Evolutionary conservation across 2,329 filamentous ascomycete species (phyloP), one percentile per base, ranked within the genome.

Genomic region (Harringtonia lauricola): DNA sequence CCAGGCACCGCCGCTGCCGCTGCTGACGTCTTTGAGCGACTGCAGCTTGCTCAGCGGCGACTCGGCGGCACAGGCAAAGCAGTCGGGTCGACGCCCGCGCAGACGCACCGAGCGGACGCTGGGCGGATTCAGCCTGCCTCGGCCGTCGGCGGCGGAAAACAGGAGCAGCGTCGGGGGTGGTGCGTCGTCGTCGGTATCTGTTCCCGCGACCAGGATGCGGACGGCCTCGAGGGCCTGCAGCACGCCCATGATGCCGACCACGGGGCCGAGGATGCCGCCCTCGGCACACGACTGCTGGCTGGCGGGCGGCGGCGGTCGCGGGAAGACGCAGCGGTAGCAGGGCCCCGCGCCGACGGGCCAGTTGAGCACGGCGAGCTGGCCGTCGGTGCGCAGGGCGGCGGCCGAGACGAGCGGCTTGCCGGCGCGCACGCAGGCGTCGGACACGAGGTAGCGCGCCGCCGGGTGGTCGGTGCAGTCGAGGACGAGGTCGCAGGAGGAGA

Each of bases 401-500:
- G 90, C 92, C 3, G 88, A 95, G 13, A 96, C 77, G 15, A 98
- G 74, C 0, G 86, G 80, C 56, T 87, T 92, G 3, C 72, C 65
- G 1, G 89, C 70, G 4, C 95, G 68, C 10, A 95, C 83, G 53
- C 87, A 94, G 15, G 84, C 76, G 58, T 98, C 92, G 0, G 87
- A 95, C 51, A 96, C 86, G 37, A 96, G 74, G 59, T 98, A 96
- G 36, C 92, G 84, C 0, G 87, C 86, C 2, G 86, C 83, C 0
- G 92, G 90, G 51, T 90, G 88, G 62, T 98, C 92, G 10, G 90
- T 96, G 60, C 92, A 98, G 61, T 98, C 92, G 13, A 98, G 77
- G 2, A 96, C 78, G 1, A 95, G 53, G 54, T 95, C 86, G 57
- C 94, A 96, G 4, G 67, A 54, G 0, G 68, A 63, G 44, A 94